These are phyloP conservation scores for Xylaria sp. DNA, from an alignment of 2,329 filamentous ascomycete species.

Conservation along the genomic window DNA sequence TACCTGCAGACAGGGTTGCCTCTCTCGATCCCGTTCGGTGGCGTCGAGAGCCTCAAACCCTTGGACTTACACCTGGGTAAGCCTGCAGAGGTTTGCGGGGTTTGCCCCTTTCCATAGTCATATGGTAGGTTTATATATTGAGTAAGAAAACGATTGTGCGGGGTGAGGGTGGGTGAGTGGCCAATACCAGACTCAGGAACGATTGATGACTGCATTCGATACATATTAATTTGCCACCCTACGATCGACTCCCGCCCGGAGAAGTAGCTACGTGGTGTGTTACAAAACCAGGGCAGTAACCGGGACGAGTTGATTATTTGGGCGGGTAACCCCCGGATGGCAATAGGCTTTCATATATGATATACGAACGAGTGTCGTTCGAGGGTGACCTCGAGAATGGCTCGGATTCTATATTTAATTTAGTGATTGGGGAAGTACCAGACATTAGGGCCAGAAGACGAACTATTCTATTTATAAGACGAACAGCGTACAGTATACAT, in stretches of 20 bases:
- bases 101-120: conserved; percentile 23
- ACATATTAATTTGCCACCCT: conserved; percentile 37
- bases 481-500: background rate
- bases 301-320: conserved; percentile 25
- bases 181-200: conserved; percentile 28
- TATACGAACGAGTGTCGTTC: conserved; percentile 22
- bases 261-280: conserved; percentile 22
- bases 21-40: conserved; percentile 15
- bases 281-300: conserved; percentile 28
- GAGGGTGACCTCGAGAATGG: background rate
- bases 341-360: conserved; percentile 20
- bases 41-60: conserved; percentile 34
- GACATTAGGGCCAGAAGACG: background rate
- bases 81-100: conserved; percentile 24
- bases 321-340: conserved; percentile 11
- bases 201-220: conserved; percentile 27
- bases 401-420: conserved; percentile 31
- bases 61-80: conserved; percentile 21
- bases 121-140: conserved; percentile 29
- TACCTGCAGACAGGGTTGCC: conserved; percentile 17
- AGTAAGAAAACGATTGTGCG: conserved; percentile 23
- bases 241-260: conserved; percentile 25
- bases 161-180: conserved; percentile 24
- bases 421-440: background rate
- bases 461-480: conserved; percentile 9